Evolutionary conservation across 164 flowering plant species (phyloP).

Genomic region (Akebia trifoliata): DNA sequence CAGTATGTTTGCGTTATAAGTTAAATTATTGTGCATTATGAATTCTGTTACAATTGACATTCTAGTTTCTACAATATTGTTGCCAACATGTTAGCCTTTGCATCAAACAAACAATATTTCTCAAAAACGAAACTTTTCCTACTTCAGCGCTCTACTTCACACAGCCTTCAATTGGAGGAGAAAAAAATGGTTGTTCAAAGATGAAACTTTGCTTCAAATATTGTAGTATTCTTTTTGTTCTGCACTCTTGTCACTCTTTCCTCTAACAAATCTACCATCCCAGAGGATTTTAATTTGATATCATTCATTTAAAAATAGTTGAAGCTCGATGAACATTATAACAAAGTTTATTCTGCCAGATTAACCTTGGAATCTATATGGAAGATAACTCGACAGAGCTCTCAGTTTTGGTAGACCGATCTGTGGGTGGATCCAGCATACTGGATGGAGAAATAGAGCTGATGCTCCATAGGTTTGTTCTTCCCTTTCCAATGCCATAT

Average conservation of each 20-base stretch:
- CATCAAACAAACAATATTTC: no score
- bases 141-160: no score
- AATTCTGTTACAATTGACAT: background rate
- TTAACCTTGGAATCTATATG: slow-evolving; percentile 83
- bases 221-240: no score
- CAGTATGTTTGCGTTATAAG: slow-evolving; percentile 43
- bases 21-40: background rate
- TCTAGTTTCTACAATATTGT: background rate
- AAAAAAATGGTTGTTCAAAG: no score
- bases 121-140: no score
- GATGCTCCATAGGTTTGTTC: slow-evolving; percentile 83
- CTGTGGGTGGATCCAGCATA: slow-evolving; percentile 88
- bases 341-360: slow-evolving; percentile 43
- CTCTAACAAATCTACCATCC: background rate
- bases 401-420: slow-evolving; percentile 86
- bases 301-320: background rate
- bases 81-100: no score
- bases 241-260: no score
- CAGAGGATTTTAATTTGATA: background rate
- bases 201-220: no score
- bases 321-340: no score
- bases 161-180: no score
- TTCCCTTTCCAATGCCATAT: background rate
- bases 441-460: slow-evolving; percentile 86
- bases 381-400: slow-evolving; percentile 59